Base-by-base conservation (phyloP, 176 grass and related monocot genomes). In the Aegilops tauschii region DNA sequence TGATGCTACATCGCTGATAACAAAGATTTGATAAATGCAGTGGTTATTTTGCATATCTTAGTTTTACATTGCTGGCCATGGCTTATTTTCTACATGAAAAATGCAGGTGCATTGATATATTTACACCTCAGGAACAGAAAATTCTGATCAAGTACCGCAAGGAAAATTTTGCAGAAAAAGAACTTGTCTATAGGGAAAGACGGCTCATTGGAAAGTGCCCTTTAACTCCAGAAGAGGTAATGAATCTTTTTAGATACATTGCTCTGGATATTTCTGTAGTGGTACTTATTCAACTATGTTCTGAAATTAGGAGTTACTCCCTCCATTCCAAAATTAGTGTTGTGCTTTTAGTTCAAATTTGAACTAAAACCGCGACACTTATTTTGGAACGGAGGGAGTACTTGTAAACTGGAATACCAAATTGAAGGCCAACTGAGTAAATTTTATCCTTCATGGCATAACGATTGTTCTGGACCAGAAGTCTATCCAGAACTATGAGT, bases 151-250 rank as follows among this genome's bases (percentile, higher is more conserved):
- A 95, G 80, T 98, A 98, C 83, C 80, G 96, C 25, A 84, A 91
- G 21, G 83, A 89, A 32, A 90, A 98, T 85, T 98, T 98, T 93
- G 91, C 93, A 63, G 69, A 81, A 11, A 98, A 98, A 79, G 30
- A 75, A 62, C 91, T 98, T 88, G 61, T 95, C 74, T 90, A 92
- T 54, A 91, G 69, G 70, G 88, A 95, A 78, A 93, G 90, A 86
- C 90, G 88, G 78, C 78, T 93, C 20, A 91, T 91, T 45, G 96
- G 96, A 37, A 98, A 98, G 81, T 98, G 96, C 73, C 96, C 96
- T 80, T 98, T 98, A 78, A 98, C 93, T 87, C 96, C 96, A 79
- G 93, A 98, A 89, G 93, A 98, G 96, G 96, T 95, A 91, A 45
- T 20, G 23, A 29, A 54, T 45, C 47, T 54, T 28, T 31, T 16